phyloP scores from a whole-genome alignment of 768 basidiomycete species.

The Udeniomyces megalosporus region DNA sequence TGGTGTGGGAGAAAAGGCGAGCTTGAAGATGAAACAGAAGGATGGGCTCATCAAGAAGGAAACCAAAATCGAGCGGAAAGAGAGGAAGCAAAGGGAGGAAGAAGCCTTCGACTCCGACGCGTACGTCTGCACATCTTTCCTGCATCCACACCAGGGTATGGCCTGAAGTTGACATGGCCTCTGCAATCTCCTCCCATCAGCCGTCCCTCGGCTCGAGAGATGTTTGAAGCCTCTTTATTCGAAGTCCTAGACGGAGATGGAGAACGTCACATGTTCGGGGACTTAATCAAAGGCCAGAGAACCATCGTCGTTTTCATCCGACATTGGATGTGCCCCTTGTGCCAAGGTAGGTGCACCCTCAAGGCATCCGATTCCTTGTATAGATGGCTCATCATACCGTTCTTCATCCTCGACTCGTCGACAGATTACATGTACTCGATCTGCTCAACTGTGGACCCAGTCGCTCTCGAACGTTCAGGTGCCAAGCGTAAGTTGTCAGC shows the following conservation, averaged over 20 bases:
- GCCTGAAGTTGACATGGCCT: too few species aligned
- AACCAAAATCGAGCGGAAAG: slow-evolving; percentile 20
- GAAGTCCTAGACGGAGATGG: slow-evolving; percentile 55
- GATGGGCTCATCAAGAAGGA: slow-evolving; percentile 16
- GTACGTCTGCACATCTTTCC: not conserved
- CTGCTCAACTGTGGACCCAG: too few species aligned
- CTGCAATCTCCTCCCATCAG: not conserved
- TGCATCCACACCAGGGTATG: too few species aligned
- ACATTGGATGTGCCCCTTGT: slow-evolving; percentile 49
- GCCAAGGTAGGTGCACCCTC: slow-evolving; percentile 35
- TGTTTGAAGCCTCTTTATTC: slow-evolving; percentile 46
- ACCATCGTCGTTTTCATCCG: slow-evolving; percentile 72
- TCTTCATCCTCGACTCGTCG: not conserved
- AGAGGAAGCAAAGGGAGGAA: slow-evolving; percentile 22
- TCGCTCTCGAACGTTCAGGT: not conserved
- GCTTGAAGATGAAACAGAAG: slow-evolving; percentile 17
- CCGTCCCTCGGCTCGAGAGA: slow-evolving; percentile 41
- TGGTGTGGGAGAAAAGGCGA: slow-evolving; percentile 17
- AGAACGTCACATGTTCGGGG: slow-evolving; percentile 47
- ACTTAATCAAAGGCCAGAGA: slow-evolving; percentile 37
- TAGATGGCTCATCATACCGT: not conserved
- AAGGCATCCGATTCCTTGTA: not conserved
- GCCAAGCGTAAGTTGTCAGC: not conserved
- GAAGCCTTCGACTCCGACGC: slow-evolving; percentile 23
- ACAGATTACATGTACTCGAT: not conserved